phyloP scores from a whole-genome alignment of 371 early-diverging fungal genomes.

The Mortierella sp. region DNA sequence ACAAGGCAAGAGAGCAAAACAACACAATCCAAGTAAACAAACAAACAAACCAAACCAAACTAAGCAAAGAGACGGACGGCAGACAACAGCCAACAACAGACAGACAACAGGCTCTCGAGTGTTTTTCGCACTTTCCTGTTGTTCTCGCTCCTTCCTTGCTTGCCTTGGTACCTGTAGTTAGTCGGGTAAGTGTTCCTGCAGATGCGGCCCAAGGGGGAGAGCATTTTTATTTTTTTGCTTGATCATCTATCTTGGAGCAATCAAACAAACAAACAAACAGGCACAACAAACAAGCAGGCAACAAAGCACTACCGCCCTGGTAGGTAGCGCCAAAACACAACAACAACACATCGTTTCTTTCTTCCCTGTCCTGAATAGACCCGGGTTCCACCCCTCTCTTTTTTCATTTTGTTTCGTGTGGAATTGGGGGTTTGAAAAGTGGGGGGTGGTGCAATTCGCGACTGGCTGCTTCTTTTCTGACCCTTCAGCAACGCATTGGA shows the following conservation, averaged over 20 bases:
- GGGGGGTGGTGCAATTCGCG: not conserved
- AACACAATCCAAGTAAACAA: not conserved
- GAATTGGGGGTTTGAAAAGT: not conserved
- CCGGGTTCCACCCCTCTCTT: not conserved
- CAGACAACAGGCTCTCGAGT: not conserved
- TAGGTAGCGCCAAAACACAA: not conserved
- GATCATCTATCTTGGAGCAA: not conserved
- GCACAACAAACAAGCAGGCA: too few relatives aligned
- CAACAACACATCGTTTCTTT: too few relatives aligned
- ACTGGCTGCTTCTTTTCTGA: not conserved
- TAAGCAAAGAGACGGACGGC: not conserved
- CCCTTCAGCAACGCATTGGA: not conserved
- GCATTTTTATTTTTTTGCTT: not conserved
- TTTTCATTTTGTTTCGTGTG: not conserved
- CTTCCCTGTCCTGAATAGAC: not conserved
- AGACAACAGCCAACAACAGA: not conserved
- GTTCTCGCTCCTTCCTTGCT: slow-evolving; percentile 1
- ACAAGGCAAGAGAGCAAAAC: not conserved
- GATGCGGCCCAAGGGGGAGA: not conserved
- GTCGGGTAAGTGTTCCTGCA: slow-evolving; percentile 3
- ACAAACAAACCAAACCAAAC: slow-evolving; percentile 2
- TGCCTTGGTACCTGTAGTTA: not conserved
- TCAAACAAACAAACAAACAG: too few relatives aligned
- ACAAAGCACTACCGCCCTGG: not conserved
- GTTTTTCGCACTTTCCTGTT: not conserved